A percentile compares a stretch with the other conserved stretches of the same genome.
Conservation (phyloP, 441 rosid genomes). For the Adansonia grandidieri region DNA sequence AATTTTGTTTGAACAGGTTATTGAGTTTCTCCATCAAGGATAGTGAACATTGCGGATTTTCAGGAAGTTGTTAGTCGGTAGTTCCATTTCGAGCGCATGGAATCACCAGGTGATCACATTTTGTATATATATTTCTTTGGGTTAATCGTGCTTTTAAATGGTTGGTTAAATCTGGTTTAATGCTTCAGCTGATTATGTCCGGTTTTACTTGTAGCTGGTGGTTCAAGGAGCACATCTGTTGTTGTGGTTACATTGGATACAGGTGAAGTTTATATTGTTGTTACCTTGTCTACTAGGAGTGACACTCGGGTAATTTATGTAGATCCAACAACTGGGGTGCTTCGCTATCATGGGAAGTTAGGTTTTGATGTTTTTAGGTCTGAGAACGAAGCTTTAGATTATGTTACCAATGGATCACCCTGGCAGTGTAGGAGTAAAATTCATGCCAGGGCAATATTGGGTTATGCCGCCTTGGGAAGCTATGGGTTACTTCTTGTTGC, state of each 20-base stretch:
- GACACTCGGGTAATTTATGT: slow-evolving; percentile 82
- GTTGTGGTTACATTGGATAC: slow-evolving; percentile 71
- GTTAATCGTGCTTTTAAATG: slow-evolving; percentile 6
- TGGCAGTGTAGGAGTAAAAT: slow-evolving; percentile 54
- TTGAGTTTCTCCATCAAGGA: slow-evolving; percentile 26
- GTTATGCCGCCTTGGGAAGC: slow-evolving; percentile 87
- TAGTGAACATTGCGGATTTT: slow-evolving; percentile 34
- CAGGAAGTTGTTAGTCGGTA: slow-evolving; percentile 28
- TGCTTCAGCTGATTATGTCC: slow-evolving; percentile 16
- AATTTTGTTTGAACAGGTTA: slow-evolving; percentile 29
- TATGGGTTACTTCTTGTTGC: slow-evolving; percentile 87
- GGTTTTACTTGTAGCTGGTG: slow-evolving; percentile 46
- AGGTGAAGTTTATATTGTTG: slow-evolving; percentile 75
- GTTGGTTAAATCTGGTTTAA: slow-evolving; percentile 7
- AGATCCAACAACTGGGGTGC: slow-evolving; percentile 91
- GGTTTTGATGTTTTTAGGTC: slow-evolving; percentile 74
- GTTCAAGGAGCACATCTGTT: slow-evolving; percentile 65
- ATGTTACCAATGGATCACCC: slow-evolving; percentile 68
- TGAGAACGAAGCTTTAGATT: slow-evolving; percentile 81
- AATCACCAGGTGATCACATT: slow-evolving; percentile 49
- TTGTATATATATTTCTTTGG: neutral
- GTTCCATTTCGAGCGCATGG: slow-evolving; percentile 55
- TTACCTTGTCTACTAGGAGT: slow-evolving; percentile 62
- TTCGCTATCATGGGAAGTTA: slow-evolving; percentile 68
- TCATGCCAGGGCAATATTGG: slow-evolving; percentile 75